Conservation (phyloP, 1,284 basidiomycete species). For the Gomphus sp. region DNA sequence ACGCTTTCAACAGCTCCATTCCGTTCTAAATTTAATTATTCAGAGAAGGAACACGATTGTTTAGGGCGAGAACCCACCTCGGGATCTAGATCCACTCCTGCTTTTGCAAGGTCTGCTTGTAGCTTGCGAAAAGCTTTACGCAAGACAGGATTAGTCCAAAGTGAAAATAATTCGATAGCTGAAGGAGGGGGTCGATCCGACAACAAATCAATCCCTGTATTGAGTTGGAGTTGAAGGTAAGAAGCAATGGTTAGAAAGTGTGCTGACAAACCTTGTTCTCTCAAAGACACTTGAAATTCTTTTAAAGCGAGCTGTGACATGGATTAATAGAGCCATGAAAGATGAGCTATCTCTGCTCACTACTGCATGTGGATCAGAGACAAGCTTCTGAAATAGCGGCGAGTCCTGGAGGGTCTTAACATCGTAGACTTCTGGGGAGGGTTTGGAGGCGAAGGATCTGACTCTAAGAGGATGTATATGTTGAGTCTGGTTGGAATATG, state of each 20-base stretch:
- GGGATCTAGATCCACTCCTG: conserved; percentile 44
- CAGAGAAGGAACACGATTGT: neutral
- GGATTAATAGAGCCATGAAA: neutral
- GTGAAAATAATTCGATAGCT: conserved; percentile 40
- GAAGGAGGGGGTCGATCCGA: conserved; percentile 36
- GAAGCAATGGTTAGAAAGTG: neutral
- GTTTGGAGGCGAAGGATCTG: conserved; percentile 2
- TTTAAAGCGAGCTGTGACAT: conserved; percentile 24
- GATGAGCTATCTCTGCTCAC: neutral
- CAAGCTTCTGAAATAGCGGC: conserved; percentile 37
- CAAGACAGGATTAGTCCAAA: conserved; percentile 45
- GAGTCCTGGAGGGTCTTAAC: conserved; percentile 30
- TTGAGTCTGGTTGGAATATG: neutral
- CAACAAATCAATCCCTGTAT: conserved; percentile 37
- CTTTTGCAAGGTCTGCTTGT: conserved; percentile 44
- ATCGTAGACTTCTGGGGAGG: neutral
- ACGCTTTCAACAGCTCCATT: conserved; percentile 11
- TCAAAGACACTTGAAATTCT: conserved; percentile 35
- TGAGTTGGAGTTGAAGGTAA: neutral
- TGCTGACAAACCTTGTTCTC: conserved; percentile 37
- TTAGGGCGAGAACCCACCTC: conserved; percentile 23
- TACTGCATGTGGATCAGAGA: conserved; percentile 39
- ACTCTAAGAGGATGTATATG: neutral
- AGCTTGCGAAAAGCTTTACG: conserved; percentile 37
- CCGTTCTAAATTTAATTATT: conserved; percentile 1